phyloP scores from a whole-genome alignment of 441 rosid species.

The Raphanus hybrid region DNA sequence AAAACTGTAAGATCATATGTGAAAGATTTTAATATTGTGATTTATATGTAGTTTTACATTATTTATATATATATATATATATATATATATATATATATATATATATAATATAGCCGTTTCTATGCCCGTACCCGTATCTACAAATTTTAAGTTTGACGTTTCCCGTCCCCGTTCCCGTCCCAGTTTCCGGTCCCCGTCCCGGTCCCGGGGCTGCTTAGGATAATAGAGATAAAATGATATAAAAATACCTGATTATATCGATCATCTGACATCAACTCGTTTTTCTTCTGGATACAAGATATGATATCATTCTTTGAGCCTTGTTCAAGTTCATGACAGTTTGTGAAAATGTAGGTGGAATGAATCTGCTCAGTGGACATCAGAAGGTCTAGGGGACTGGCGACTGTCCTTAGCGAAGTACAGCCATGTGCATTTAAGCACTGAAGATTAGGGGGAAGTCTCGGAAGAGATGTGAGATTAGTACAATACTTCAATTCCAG shows the following conservation, averaged over 20 bases:
- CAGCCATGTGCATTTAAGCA: neutral
- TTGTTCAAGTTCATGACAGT: constrained; percentile 12
- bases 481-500: constrained; percentile 23
- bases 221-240: neutral
- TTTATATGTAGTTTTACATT: too few species aligned
- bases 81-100: too few species aligned
- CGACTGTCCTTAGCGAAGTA: neutral
- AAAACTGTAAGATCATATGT: too few species aligned
- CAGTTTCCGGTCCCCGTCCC: too few species aligned
- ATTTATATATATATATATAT: too few species aligned
- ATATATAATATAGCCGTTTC: too few species aligned
- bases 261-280: constrained; percentile 1
- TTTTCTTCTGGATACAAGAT: neutral
- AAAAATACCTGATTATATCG: neutral
- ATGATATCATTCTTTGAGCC: neutral
- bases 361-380: neutral
- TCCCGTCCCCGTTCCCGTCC: too few species aligned
- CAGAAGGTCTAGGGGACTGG: neutral
- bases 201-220: too few species aligned
- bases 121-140: too few species aligned
- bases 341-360: constrained; percentile 1
- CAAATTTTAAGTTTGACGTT: too few species aligned
- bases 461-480: constrained; percentile 17
- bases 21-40: too few species aligned
- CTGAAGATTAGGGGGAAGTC: constrained; percentile 24